These are phyloP conservation scores for Przewalskia tangutica DNA, from an alignment of 257 asterid genomes.

Conservation along the genomic window DNA sequence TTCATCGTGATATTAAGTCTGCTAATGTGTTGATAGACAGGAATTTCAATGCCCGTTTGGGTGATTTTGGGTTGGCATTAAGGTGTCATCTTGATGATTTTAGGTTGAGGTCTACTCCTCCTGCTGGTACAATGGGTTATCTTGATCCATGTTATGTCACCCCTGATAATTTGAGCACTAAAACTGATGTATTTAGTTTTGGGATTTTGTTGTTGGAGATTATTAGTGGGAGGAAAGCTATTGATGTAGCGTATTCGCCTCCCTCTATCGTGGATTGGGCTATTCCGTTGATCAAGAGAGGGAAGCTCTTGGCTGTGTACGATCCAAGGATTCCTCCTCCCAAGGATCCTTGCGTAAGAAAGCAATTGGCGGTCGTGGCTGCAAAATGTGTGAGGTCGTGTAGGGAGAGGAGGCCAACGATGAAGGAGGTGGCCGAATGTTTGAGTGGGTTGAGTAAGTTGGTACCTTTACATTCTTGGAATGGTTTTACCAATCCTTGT, in stretches of 20 bases:
- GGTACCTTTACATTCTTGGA: slow-evolving; percentile 56
- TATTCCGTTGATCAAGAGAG: slow-evolving; percentile 68
- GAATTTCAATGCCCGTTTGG: slow-evolving; percentile 61
- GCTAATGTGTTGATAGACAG: slow-evolving; percentile 72
- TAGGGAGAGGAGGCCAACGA: slow-evolving; percentile 71
- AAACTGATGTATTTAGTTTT: slow-evolving; percentile 74
- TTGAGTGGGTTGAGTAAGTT: slow-evolving; percentile 51
- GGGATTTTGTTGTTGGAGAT: slow-evolving; percentile 77
- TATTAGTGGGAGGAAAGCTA: slow-evolving; percentile 84
- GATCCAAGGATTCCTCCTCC: slow-evolving; percentile 66
- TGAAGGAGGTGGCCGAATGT: slow-evolving; percentile 66
- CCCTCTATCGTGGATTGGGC: slow-evolving; percentile 89
- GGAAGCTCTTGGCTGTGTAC: slow-evolving; percentile 43
- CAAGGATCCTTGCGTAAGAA: slow-evolving; percentile 51
- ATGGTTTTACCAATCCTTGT: slow-evolving; percentile 66
- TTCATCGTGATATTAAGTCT: slow-evolving; percentile 77
- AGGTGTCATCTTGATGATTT: slow-evolving; percentile 52
- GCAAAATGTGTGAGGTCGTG: slow-evolving; percentile 81
- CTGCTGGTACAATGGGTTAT: slow-evolving; percentile 96
- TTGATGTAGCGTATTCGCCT: slow-evolving; percentile 63
- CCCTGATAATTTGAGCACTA: slow-evolving; percentile 67
- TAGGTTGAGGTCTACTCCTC: slow-evolving; percentile 70
- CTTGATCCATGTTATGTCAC: slow-evolving; percentile 77
- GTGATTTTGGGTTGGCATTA: slow-evolving; percentile 80
- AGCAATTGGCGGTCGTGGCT: slow-evolving; percentile 62